phyloP scores from a whole-genome alignment of 1,284 basidiomycete species.

The Lignosus rhinocerotis region DNA sequence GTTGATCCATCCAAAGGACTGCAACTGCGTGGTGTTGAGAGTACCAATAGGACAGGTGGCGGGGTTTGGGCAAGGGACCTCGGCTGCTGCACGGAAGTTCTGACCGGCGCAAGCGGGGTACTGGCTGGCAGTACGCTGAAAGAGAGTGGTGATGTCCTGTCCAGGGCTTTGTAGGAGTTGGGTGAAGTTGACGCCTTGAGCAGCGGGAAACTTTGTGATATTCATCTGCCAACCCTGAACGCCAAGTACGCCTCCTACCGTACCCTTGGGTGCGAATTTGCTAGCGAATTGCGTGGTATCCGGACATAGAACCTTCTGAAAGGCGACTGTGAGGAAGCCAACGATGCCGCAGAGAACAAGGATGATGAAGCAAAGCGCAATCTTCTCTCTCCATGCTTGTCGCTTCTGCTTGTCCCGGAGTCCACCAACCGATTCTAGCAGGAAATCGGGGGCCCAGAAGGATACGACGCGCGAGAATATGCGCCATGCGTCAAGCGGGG shows the following conservation, averaged over 20 bases:
- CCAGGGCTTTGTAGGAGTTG: slow-evolving; percentile 55
- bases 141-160: slow-evolving; percentile 87
- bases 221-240: slow-evolving; percentile 82
- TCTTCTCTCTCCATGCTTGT: slow-evolving; percentile 98
- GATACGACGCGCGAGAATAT: slow-evolving; percentile 81
- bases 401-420: slow-evolving; percentile 76
- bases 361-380: slow-evolving; percentile 89
- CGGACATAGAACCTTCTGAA: slow-evolving; percentile 92
- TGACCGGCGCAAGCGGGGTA: slow-evolving; percentile 67
- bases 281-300: slow-evolving; percentile 53
- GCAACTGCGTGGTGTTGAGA: slow-evolving; percentile 58
- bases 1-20: slow-evolving; percentile 60
- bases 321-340: slow-evolving; percentile 93
- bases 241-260: slow-evolving; percentile 65
- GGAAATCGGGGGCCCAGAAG: slow-evolving; percentile 86
- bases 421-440: slow-evolving; percentile 77
- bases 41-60: slow-evolving; percentile 64
- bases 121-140: slow-evolving; percentile 66
- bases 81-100: slow-evolving; percentile 68
- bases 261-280: slow-evolving; percentile 69
- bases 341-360: slow-evolving; percentile 76
- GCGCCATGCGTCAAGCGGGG: slow-evolving; percentile 76
- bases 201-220: slow-evolving; percentile 52
- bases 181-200: slow-evolving; percentile 65
- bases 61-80: slow-evolving; percentile 65